Percentiles rank a stretch among this genome's conserved stretches.
These are phyloP conservation scores for Tricholoma bakamatsutake DNA, from an alignment of 768 basidiomycete species.

Conservation along the genomic window DNA sequence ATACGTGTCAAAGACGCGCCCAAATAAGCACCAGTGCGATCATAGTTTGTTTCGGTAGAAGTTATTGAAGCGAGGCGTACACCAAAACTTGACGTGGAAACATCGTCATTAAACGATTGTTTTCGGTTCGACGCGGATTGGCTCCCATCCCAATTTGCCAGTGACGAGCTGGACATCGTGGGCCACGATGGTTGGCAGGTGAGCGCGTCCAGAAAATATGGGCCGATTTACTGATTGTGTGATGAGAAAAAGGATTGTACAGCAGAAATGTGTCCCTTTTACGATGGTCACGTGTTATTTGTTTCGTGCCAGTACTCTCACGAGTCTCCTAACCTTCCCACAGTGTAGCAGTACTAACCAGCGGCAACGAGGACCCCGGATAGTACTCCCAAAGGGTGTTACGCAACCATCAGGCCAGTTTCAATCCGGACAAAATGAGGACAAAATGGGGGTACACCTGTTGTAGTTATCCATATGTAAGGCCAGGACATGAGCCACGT, in stretches of 20 bases:
- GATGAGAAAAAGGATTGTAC: neutral
- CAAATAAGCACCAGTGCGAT: neutral
- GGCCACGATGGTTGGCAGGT: neutral
- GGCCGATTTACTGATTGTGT: neutral
- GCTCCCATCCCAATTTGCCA: constrained; percentile 15
- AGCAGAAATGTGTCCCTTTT: no score
- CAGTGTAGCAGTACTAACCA: no score
- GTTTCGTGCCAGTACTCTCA: no score
- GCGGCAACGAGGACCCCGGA: no score
- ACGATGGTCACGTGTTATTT: neutral
- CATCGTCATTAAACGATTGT: neutral
- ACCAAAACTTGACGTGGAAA: neutral
- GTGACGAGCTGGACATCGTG: constrained; percentile 13
- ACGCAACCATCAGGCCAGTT: no score
- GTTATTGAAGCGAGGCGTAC: neutral
- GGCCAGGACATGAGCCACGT: no score
- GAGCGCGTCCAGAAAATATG: neutral
- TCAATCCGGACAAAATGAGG: no score
- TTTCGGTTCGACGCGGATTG: constrained; percentile 3
- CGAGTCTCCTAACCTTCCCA: no score
- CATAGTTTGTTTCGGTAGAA: neutral
- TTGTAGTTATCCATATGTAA: no score
- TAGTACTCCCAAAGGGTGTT: no score
- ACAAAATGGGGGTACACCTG: no score
- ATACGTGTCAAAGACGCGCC: constrained; percentile 4